Evolutionary conservation across 306 rosid species (phyloP), one percentile per base, ranked within the genome.

Genomic region (Sicyos baderoa): DNA sequence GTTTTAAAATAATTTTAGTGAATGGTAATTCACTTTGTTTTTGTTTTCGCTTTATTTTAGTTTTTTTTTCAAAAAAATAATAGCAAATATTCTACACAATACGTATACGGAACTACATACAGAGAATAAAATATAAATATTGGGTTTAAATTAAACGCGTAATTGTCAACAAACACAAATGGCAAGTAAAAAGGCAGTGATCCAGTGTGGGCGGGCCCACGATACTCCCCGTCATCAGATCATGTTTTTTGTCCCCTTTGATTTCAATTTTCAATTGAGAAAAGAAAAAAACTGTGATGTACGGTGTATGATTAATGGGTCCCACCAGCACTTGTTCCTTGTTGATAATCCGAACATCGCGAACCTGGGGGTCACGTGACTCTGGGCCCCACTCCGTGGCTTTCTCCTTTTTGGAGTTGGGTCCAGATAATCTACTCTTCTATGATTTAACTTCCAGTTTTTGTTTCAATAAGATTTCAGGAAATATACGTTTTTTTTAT

Each of bases 131-230:
- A 64, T 37, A 64, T 19, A 64, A 9, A 40, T 63, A 40, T 42
- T 37, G 25, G 5, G 12, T 6, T 13, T 13, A 35, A 35, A 42
- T 32, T 3, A 13, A 44, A 44, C 70, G 70, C 70, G 70, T 64
- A 12, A 12, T 64, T 64, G n/a, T 64, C 35, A 44, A 3, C 11
- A 42, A 64, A 37, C 53, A 13, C 4, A 18, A 64, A n/a, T 40
- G 48, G 10, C 9, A 63, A 42, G 44, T 18, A 10, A 65, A 49
- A 47, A 49, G 17, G 21, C 50, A 19, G 4, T 21, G 8, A 66
- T 66, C 55, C 5, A 19, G 40, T 66, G 54, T 22, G 71, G 55
- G 7, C 71, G 19, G 71, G 14, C 54, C 71, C 71, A 66, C 71
- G 71, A 25, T 22, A 45, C 22, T 44, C 35, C 14, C 64, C 35